A percentile compares a stretch with the other conserved stretches of the same genome.
Evolutionary conservation across 2,329 filamentous ascomycete species (phyloP).

Genomic region (Emmonsiellopsis sp.): DNA sequence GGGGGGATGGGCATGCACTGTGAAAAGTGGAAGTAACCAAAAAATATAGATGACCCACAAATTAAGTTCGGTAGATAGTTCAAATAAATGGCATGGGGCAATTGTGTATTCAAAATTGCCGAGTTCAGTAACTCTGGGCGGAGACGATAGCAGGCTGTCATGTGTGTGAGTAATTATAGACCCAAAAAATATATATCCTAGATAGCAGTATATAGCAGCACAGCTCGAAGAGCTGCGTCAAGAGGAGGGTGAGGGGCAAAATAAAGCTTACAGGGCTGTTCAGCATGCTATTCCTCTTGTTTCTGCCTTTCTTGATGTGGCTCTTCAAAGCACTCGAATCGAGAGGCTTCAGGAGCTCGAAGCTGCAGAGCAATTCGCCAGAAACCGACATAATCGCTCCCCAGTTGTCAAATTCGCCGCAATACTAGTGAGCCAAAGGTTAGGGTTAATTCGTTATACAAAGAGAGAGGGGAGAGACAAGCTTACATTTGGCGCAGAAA

Average conservation of each 20-base stretch:
- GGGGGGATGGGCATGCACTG: background rate
- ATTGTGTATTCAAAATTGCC: background rate
- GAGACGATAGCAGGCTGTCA: slow-evolving; percentile 34
- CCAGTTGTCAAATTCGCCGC: slow-evolving; percentile 98
- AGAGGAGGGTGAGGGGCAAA: background rate
- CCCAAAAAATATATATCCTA: slow-evolving; percentile 6
- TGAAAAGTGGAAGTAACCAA: slow-evolving; percentile 16
- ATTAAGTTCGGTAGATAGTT: background rate
- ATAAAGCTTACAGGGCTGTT: slow-evolving; percentile 83
- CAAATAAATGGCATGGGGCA: slow-evolving; percentile 1
- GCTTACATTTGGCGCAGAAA: slow-evolving; percentile 92
- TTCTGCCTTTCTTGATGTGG: slow-evolving; percentile 96
- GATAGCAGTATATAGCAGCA: slow-evolving; percentile 4
- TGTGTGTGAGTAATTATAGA: slow-evolving; percentile 11
- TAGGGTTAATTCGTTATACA: slow-evolving; percentile 16
- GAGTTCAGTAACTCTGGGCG: slow-evolving; percentile 33
- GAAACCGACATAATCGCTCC: slow-evolving; percentile 98
- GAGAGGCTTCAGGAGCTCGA: slow-evolving; percentile 90
- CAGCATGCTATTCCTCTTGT: slow-evolving; percentile 87
- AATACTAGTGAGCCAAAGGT: slow-evolving; percentile 57
- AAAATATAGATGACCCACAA: slow-evolving; percentile 2
- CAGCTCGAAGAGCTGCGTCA: slow-evolving; percentile 15
- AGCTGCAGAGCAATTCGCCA: slow-evolving; percentile 85
- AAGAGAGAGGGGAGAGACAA: slow-evolving; percentile 1
- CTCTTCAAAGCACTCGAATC: slow-evolving; percentile 95